Evolutionary conservation across 345 rosid species (phyloP).

Genomic region (Eutrema japonicum): DNA sequence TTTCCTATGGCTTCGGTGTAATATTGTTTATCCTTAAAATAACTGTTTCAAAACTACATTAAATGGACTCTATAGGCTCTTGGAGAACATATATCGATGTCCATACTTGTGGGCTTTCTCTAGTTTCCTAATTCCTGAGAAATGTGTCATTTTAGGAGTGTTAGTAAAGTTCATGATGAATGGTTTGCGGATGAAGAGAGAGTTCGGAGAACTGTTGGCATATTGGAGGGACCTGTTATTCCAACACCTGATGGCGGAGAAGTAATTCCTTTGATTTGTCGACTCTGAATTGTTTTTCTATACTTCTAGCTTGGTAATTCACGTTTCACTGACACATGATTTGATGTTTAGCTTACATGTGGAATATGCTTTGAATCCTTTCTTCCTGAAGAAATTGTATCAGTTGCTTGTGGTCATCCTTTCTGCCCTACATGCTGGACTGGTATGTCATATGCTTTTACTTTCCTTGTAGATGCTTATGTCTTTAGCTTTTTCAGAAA

Average conservation of each 20-base stretch:
- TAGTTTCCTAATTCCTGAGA: conserved; percentile 32
- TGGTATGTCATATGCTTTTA: conserved; percentile 46
- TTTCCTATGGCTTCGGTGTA: conserved; percentile 9
- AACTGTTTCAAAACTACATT: conserved; percentile 10
- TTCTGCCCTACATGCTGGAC: conserved; percentile 86
- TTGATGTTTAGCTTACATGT: conserved; percentile 62
- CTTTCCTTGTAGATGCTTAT: background rate
- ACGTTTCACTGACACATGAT: conserved; percentile 28
- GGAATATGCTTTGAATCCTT: conserved; percentile 84
- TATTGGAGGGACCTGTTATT: conserved; percentile 65
- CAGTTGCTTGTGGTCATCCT: conserved; percentile 97
- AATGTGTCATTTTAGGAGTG: conserved; percentile 61
- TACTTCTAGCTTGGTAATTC: conserved; percentile 14
- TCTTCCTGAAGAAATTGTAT: conserved; percentile 47
- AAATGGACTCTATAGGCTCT: conserved; percentile 10
- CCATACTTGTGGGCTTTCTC: conserved; percentile 15
- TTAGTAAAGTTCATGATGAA: conserved; percentile 81
- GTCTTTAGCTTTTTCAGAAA: conserved; percentile 3
- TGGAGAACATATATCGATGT: background rate
- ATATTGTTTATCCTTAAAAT: background rate
- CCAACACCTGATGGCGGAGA: conserved; percentile 49
- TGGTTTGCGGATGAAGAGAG: conserved; percentile 92
- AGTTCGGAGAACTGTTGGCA: conserved; percentile 77
- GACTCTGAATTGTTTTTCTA: conserved; percentile 16
- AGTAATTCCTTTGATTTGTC: conserved; percentile 49